Base-by-base conservation (phyloP, 805 yeast species). In the Komagataella phaffii region DNA sequence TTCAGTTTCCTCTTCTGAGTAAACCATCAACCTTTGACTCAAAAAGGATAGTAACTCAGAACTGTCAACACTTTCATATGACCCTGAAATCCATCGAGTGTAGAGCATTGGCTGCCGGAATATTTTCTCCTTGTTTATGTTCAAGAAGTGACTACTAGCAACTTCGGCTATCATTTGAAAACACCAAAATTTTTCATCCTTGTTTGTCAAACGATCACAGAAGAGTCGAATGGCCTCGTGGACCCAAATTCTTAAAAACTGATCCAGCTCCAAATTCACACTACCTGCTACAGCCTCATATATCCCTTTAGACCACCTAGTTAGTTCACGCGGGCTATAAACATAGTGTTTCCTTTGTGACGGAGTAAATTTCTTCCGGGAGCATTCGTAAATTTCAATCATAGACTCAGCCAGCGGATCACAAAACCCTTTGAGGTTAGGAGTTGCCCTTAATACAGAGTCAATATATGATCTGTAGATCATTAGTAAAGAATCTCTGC, bases 271-370 rank as follows among this genome's bases (percentile, higher is more conserved):
- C 68, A 51, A 58, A 14, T 18, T 8, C 6, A 30, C 24, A 10
- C 17, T 18, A 6, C 23, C 46, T 30, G n/a, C 64, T 36, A 76
- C 58, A 0, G 81, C 79, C 43, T 74, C 76, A 48, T 78, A 72
- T 1, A 90, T 64, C n/a, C 96, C 95, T 53, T 85, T 73, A 1
- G 79, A 71, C 95, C 96, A 88, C 53, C 98, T 70, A 0, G 97
- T 88, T 12, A 90, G 71, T 62, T 90, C 98, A 63, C 98, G 79
- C 0, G 98, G 98, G 19, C 95, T 83, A 61, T 83, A 85, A 0
- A 87, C 68, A 58, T 88, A 88, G 60, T 86, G 91, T 1, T 77
- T 67, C 30, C 73, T 78, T 0, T 57, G 53, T 0, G 53, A 52
- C 0, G 66, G 50, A 0, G 70, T 63, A 56, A 85, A 79, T 1